Evolutionary conservation across 2,329 filamentous ascomycete species (phyloP), one percentile per base, ranked within the genome.

Genomic region (Coniella lustricola): DNA sequence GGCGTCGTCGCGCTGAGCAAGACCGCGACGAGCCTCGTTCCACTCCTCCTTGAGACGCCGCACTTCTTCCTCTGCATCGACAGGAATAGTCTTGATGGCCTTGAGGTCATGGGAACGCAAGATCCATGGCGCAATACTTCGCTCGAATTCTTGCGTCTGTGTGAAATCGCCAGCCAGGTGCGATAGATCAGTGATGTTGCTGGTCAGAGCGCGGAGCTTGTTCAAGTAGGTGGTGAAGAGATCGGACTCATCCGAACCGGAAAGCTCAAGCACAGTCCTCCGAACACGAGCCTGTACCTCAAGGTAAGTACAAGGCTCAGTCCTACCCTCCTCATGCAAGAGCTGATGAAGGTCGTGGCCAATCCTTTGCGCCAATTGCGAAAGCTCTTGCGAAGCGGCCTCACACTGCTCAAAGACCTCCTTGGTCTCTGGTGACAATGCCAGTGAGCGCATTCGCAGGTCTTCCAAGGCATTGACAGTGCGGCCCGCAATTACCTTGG

Each of bases 51-150:
- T 88, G 49, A 95, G 73, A 17, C 84, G 81, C 7, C 85, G 80
- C 46, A 96, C 77, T 63, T 95, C 87, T 60, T 91, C 87, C 61
- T 95, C 89, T 0, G 85, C 82, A 60, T 95, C 89, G 34, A 90
- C 76, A 0, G 88, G 84, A 32, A 88, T 79, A 18, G 81, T 82
- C 70, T 93, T 91, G 56, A 85, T 84, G n/a, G 81, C 81, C 64
- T 85, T 88, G 46, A 97, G 76, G 59, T 93, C 85, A 58, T 86
- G 81, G 3, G 89, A 84, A 46, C 90, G 84, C 29, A 89, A 74
- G 46, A 86, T 75, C 93, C 93, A 98, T 2, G 93, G 93, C 3
- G 85, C 79, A 0, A 79, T 74, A 18, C 74, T 77, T 54, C 81
- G 77, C 55, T 95, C 88, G 59, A 97, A 91, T 64, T 91, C 86